Evolutionary conservation across 148 eudicot genomes (phyloP).

Genomic region (Spergularia bocconei): DNA sequence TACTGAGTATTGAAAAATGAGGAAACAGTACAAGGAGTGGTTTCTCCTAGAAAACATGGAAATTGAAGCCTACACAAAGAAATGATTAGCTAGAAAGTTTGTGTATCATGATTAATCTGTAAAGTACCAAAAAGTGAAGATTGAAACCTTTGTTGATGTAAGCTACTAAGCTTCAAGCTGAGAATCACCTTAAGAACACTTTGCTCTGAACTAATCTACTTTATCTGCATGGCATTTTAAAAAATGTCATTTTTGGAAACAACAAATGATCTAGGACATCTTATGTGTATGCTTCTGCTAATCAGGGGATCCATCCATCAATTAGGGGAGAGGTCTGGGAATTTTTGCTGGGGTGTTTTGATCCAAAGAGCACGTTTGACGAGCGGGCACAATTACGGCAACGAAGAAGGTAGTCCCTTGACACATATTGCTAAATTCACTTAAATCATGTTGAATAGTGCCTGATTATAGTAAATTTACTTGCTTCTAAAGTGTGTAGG

Average conservation of each 20-base stretch:
- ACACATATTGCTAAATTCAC: constrained; percentile 7
- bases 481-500: not conserved
- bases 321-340: constrained; percentile 99
- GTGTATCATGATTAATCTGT: not conserved
- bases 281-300: constrained; percentile 17
- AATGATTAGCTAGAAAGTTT: not conserved
- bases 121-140: not conserved
- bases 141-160: not conserved
- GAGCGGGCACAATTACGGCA: constrained; percentile 75
- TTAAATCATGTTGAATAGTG: not conserved
- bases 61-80: not conserved
- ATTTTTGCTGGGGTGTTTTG: constrained; percentile 92
- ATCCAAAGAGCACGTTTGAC: constrained; percentile 82
- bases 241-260: not conserved
- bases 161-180: no score
- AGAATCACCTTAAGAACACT: no score
- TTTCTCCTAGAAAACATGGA: not conserved
- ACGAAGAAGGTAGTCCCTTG: constrained; percentile 60
- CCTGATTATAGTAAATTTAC: not conserved
- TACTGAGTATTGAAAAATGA: not conserved
- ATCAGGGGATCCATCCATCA: constrained; percentile 93
- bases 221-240: not conserved
- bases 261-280: not conserved
- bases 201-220: no score
- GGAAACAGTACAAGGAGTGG: not conserved